Conservation (phyloP, 768 basidiomycete species). For the Pilatotrama ljubarskyi region DNA sequence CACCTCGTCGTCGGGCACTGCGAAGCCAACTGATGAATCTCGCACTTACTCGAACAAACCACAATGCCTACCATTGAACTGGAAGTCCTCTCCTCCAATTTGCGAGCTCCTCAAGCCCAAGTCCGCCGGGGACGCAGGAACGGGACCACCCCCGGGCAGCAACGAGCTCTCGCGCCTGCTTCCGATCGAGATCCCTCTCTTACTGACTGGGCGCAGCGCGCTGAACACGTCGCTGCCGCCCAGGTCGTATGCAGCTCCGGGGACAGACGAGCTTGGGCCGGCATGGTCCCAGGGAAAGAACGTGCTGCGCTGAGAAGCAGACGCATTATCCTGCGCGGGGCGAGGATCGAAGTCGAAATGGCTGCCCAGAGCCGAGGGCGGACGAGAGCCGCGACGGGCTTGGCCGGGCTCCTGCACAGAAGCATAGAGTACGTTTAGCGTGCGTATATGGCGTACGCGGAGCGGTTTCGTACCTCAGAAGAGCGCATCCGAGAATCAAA, state of each 20-base stretch:
- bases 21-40: not conserved
- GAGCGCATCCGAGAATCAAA: constrained; percentile 42
- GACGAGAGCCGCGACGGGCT: constrained; percentile 70
- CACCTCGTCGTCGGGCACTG: constrained; percentile 33
- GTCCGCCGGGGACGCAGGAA: constrained; percentile 48
- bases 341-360: constrained; percentile 48
- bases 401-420: constrained; percentile 70
- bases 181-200: constrained; percentile 52
- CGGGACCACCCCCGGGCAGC: constrained; percentile 40
- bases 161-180: constrained; percentile 62
- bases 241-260: constrained; percentile 37
- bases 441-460: not conserved
- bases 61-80: constrained; percentile 56
- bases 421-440: constrained; percentile 31
- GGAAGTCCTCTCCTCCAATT: constrained; percentile 58
- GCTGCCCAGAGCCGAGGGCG: constrained; percentile 50
- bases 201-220: constrained; percentile 25
- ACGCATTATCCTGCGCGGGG: constrained; percentile 38
- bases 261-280: constrained; percentile 58
- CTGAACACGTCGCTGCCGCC: constrained; percentile 47
- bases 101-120: constrained; percentile 41
- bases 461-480: constrained; percentile 52
- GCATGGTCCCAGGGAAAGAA: constrained; percentile 86
- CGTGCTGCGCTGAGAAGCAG: constrained; percentile 64
- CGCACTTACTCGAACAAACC: no score